phyloP scores from a whole-genome alignment of 2,329 filamentous ascomycete species.

The Botrytis galanthina region DNA sequence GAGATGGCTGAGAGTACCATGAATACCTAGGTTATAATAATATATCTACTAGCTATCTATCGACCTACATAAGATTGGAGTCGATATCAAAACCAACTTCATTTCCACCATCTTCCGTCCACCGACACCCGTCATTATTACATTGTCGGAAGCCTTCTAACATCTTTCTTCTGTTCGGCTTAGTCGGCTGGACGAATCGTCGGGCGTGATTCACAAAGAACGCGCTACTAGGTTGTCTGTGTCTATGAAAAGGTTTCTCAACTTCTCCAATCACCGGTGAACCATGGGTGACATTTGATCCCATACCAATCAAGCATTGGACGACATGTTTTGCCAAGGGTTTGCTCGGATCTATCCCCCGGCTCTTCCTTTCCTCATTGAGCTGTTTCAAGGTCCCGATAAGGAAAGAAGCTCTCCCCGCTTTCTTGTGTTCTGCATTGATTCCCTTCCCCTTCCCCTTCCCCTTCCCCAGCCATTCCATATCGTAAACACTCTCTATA shows the following conservation, averaged over 20 bases:
- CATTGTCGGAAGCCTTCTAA: too few species aligned
- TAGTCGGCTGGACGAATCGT: background rate
- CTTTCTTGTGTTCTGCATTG: conserved; percentile 13
- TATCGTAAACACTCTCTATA: conserved; percentile 8
- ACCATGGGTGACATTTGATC: background rate
- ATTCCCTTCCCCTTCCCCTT: background rate
- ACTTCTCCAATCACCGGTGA: background rate
- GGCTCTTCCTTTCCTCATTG: background rate
- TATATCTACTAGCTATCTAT: too few species aligned
- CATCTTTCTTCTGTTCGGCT: background rate
- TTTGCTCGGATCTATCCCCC: background rate
- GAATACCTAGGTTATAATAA: background rate
- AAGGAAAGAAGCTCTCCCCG: conserved; percentile 30
- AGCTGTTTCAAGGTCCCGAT: conserved; percentile 16
- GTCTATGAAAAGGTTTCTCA: background rate
- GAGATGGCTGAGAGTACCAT: background rate
- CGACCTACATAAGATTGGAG: background rate
- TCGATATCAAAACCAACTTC: background rate
- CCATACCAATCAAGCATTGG: background rate
- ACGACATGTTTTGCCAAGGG: conserved; percentile 1
- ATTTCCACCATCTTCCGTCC: background rate
- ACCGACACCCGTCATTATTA: background rate
- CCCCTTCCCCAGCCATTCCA: conserved; percentile 14
- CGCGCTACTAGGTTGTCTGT: background rate
- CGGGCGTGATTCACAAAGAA: background rate